Conservation (phyloP, 1,284 basidiomycete genomes). For the Ceratobasidium sp. region DNA sequence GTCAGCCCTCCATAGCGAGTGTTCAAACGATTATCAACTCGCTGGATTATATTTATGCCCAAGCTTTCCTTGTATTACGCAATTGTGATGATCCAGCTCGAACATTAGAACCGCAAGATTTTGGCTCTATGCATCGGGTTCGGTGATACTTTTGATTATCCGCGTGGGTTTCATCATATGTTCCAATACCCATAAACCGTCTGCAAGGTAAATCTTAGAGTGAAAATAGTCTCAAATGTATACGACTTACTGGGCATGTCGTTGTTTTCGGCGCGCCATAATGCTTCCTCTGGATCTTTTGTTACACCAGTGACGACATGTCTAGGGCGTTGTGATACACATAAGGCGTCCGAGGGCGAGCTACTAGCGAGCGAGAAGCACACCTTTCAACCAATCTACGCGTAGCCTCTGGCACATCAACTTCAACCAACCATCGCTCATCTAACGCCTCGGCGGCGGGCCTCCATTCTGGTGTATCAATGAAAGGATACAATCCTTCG, state of each 20-base stretch:
- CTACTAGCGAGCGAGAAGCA: background rate
- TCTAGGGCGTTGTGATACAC: constrained; percentile 46
- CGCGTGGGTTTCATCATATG: constrained; percentile 46
- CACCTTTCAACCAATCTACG: constrained; percentile 63
- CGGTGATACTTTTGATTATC: constrained; percentile 43
- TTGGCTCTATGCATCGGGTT: background rate
- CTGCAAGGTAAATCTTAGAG: constrained; percentile 27
- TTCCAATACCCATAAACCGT: constrained; percentile 44
- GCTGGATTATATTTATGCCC: background rate
- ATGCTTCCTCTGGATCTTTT: constrained; percentile 66
- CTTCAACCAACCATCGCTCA: constrained; percentile 77
- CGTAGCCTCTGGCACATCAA: constrained; percentile 66
- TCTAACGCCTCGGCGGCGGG: constrained; percentile 72
- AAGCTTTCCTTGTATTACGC: background rate
- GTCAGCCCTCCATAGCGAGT: constrained; percentile 22
- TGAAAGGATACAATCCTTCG: constrained; percentile 83
- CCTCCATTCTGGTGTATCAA: constrained; percentile 75
- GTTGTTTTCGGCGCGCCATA: constrained; percentile 73
- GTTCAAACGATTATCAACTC: too few relatives aligned
- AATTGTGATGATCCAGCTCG: background rate
- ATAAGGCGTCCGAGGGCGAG: background rate
- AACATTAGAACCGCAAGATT: constrained; percentile 16
- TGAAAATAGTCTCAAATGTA: background rate
- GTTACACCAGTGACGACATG: constrained; percentile 80
- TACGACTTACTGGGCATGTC: constrained; percentile 72